A percentile compares a stretch with the other conserved stretches of the same genome.
These are phyloP conservation scores for Diaporthe australafricana DNA, from an alignment of 2,329 filamentous ascomycete genomes.

Conservation along the genomic window DNA sequence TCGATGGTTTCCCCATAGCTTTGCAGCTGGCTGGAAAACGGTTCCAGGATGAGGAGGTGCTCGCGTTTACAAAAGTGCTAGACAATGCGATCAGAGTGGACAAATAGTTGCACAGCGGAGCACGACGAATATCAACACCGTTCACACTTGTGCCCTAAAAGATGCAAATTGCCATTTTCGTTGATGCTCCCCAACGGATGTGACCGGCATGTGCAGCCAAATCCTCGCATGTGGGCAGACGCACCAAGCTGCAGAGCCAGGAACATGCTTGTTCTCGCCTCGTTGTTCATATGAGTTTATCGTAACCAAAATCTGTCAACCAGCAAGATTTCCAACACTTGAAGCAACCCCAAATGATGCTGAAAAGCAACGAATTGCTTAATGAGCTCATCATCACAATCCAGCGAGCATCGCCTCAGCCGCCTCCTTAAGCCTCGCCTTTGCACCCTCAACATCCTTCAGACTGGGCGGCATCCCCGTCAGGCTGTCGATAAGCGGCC, in stretches of 20 bases:
- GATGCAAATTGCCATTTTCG: too few species aligned
- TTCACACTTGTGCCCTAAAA: too few species aligned
- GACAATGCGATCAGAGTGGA: slow-evolving; percentile 25
- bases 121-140: not conserved
- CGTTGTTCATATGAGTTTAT: too few species aligned
- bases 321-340: too few species aligned
- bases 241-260: too few species aligned
- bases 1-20: slow-evolving; percentile 35
- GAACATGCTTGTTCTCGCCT: too few species aligned
- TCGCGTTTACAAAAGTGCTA: slow-evolving; percentile 31
- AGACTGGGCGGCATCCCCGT: slow-evolving; percentile 33
- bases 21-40: slow-evolving; percentile 37
- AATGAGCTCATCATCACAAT: not conserved
- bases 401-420: slow-evolving; percentile 12
- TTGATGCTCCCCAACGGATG: too few species aligned
- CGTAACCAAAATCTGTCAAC: too few species aligned
- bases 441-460: slow-evolving; percentile 24
- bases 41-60: slow-evolving; percentile 33
- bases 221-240: too few species aligned
- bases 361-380: not conserved
- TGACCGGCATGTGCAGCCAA: too few species aligned
- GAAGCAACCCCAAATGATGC: fast-evolving
- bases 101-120: not conserved
- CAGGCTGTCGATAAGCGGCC: slow-evolving; percentile 19
- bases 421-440: slow-evolving; percentile 28